These are phyloP conservation scores for Stephanodiscus triporus DNA, from an alignment of 108 stramenopile genomes.

Conservation along the genomic window DNA sequence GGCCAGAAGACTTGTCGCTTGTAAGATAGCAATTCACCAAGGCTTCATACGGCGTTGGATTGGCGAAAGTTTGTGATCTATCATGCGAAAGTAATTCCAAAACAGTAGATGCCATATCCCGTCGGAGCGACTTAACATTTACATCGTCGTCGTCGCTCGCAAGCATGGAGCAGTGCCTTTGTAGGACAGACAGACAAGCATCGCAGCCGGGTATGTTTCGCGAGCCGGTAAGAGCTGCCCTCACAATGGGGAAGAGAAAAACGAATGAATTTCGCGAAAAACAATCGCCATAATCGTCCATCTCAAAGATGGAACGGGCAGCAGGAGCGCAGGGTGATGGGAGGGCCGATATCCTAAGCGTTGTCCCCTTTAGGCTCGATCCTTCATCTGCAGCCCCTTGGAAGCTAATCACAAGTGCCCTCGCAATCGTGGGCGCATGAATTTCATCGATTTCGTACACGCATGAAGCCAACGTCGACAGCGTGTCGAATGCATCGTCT, in stretches of 20 bases:
- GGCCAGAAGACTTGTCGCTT: slow-evolving; percentile 21
- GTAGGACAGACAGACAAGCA: slow-evolving; percentile 72
- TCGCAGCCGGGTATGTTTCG: slow-evolving; percentile 84
- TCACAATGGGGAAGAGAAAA: slow-evolving; percentile 83
- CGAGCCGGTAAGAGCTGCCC: slow-evolving; percentile 78
- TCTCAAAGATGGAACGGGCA: slow-evolving; percentile 72
- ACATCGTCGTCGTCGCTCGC: slow-evolving; percentile 60
- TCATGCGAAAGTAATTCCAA: slow-evolving; percentile 83
- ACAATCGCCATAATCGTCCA: slow-evolving; percentile 79
- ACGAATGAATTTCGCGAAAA: slow-evolving; percentile 81
- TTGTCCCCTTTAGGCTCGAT: slow-evolving; percentile 5
- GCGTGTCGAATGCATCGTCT: slow-evolving; percentile 52
- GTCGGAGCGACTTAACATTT: slow-evolving; percentile 57
- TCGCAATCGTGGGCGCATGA: slow-evolving; percentile 66
- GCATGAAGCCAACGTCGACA: slow-evolving; percentile 69
- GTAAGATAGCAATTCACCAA: slow-evolving; percentile 73
- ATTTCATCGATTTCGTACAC: slow-evolving; percentile 88
- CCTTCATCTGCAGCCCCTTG: slow-evolving; percentile 5
- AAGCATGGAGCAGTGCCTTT: slow-evolving; percentile 71
- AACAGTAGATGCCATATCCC: slow-evolving; percentile 76
- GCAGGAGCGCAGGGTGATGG: slow-evolving; percentile 83
- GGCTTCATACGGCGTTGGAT: slow-evolving; percentile 80
- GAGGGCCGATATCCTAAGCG: slow-evolving; percentile 44
- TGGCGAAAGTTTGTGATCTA: slow-evolving; percentile 74
- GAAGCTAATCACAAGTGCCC: slow-evolving; percentile 66